Base-by-base conservation (phyloP, 768 basidiomycete genomes). In the Kwoniella mangroviensis region DNA sequence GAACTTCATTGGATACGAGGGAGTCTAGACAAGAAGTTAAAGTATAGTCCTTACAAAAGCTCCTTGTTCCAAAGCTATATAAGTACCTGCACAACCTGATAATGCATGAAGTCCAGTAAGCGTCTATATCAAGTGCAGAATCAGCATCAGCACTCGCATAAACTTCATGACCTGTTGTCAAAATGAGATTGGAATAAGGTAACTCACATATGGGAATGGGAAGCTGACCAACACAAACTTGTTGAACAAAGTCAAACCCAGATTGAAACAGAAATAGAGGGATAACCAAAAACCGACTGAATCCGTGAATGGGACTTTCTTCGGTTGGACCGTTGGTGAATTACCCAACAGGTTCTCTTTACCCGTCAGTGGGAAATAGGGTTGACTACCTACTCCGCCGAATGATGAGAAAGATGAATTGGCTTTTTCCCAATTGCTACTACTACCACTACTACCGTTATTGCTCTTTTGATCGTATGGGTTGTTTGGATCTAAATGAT, bases 181-280 rank as follows among this genome's bases (percentile, higher is more conserved):
- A 9, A 53, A 42, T 3, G 51, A 1, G 34, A 34, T 7, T 34
- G 34, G 3, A 56, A 58, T 9, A 1, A 11, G 63, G 63, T 34
- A 42, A 81, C 83, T 79, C 73, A 84, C 83, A 73, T 98, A 98
- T 2, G 96, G 95, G 77, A 93, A 98, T 0, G 97, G 97, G 80
- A 98, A 98, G 66, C 87, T 88, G 63, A 92, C 90, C 71, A 99
- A 89, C 19, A 98, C 90, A 45, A 88, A 87, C 84, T 99, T 99
- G 87, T 99, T 99, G 84, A 93, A 97, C 54, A 99, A 85, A 9
- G 96, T 98, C 73, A 99, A 88, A 12, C 88, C 87, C 34, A 98
- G 89, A 83, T 98, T 98, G 87, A 95, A 91, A 70, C 85, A 82
- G 79, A 99, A 98, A 85, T 97, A 98, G 70, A 93, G 85, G 4